Base-by-base conservation (phyloP, 2,329 filamentous ascomycete genomes). In the Talaromyces marneffei region DNA sequence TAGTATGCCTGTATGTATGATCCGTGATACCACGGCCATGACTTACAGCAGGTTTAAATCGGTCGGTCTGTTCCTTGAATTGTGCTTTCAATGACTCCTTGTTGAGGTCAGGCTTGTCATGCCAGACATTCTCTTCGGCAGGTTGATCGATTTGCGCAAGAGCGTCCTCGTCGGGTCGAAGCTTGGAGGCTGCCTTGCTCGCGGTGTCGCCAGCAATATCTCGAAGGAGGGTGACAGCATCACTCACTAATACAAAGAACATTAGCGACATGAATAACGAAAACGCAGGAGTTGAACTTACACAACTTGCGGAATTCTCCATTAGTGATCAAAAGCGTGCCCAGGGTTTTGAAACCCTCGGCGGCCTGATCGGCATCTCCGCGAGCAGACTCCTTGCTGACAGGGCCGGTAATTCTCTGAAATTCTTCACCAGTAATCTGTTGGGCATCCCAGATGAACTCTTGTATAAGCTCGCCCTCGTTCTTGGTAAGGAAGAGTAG, bases 381-480 rank as follows among this genome's bases (percentile, higher is more conserved):
- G 77, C 89, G 86, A 27, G 90, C 90, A 1, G 84, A 83, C 0
- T 90, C 87, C 79, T 91, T 95, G 71, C 86, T 83, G 53, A 96
- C 69, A 0, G 91, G 88, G 1, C 85, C 83, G 60, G 82, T 80
- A 3, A 91, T 90, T 1, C 81, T 76, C 62, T 78, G 74, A 27
- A 90, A 82, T 57, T 83, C 80, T 69, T 82, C 87, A 61, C 84
- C 78, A 58, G 86, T 85, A 64, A 94, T 87, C 52, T 89, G 83
- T 71, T 91, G 86, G 0, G 92, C 92, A 73, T 96, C 90, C 89
- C 90, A 99, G 77, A 97, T 91, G 77, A 99, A 97, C 70, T 99
- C 92, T 73, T 99, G 94, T 20, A 99, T 80, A 62, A 97, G 79
- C 70, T 99, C 92, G 72, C 92, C 94, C 63, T 96, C 85, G 73